These are phyloP conservation scores for Exophiala mesophila DNA, from an alignment of 2,329 filamentous ascomycete genomes.

Conservation along the genomic window DNA sequence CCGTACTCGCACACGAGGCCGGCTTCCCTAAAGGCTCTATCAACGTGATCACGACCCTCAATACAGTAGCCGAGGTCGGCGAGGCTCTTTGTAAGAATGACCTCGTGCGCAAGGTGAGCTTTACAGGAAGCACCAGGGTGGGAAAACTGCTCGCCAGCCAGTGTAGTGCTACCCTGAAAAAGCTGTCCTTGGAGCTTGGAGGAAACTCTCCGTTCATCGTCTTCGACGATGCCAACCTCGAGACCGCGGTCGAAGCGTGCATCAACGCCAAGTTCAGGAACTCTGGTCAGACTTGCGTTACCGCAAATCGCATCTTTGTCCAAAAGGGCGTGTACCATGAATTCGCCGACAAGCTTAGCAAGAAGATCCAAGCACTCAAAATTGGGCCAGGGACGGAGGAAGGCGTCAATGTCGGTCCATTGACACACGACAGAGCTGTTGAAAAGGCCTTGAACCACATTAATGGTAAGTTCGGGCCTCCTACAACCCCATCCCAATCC, in stretches of 20 bases:
- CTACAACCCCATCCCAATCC: no score
- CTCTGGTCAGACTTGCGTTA: slow-evolving; percentile 27
- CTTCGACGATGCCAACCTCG: slow-evolving; percentile 39
- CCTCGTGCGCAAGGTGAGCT: slow-evolving; percentile 30
- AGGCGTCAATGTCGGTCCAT: slow-evolving; percentile 69
- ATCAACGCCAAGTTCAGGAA: slow-evolving; percentile 26
- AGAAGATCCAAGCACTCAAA: slow-evolving; percentile 68
- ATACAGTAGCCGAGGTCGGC: slow-evolving; percentile 76
- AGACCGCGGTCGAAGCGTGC: slow-evolving; percentile 28
- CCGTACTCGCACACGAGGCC: slow-evolving; percentile 32
- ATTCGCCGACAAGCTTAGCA: slow-evolving; percentile 64
- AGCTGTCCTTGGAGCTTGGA: slow-evolving; percentile 42
- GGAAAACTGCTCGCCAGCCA: slow-evolving; percentile 33
- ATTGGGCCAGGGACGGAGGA: slow-evolving; percentile 70
- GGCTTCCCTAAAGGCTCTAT: slow-evolving; percentile 34
- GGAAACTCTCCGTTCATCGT: slow-evolving; percentile 40
- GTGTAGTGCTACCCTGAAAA: slow-evolving; percentile 37
- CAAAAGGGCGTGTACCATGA: slow-evolving; percentile 72
- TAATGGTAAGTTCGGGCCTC: slow-evolving; percentile 16
- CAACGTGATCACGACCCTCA: slow-evolving; percentile 46
- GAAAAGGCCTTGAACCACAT: slow-evolving; percentile 26
- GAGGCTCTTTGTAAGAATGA: slow-evolving; percentile 29
- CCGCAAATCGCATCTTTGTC: slow-evolving; percentile 71
- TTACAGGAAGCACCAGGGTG: slow-evolving; percentile 33
- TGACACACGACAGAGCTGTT: slow-evolving; percentile 38